A percentile compares a stretch with the other conserved stretches of the same genome.
These are phyloP conservation scores for Albizia julibrissin DNA, from an alignment of 306 rosid species.

Conservation along the genomic window DNA sequence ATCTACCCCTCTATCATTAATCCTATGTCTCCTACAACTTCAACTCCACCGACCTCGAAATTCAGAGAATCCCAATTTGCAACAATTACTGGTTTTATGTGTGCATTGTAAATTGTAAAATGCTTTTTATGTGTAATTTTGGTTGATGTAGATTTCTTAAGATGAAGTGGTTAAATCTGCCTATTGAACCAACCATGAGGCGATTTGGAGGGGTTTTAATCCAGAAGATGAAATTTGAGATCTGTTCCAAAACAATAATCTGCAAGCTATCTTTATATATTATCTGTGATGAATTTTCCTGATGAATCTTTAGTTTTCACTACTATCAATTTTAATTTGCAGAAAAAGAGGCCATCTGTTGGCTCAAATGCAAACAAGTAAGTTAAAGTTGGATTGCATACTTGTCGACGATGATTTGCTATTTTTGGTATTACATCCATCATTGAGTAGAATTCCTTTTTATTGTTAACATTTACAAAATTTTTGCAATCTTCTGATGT, in stretches of 20 bases:
- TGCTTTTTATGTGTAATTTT: not conserved
- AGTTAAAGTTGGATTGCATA: not conserved
- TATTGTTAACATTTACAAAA: not conserved
- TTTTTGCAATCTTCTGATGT: not conserved
- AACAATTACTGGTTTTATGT: not conserved
- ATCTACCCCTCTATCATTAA: too few species aligned
- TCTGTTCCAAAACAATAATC: not conserved
- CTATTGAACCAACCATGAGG: not conserved
- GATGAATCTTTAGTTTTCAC: not conserved
- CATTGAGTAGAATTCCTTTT: not conserved
- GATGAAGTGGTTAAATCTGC: not conserved
- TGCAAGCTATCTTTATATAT: not conserved
- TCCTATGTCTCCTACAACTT: not conserved
- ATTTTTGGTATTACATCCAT: not conserved
- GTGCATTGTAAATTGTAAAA: not conserved
- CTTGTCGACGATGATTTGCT: not conserved
- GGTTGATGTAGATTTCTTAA: not conserved
- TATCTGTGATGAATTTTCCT: not conserved
- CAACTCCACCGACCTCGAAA: not conserved
- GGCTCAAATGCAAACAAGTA: slow-evolving; percentile 24
- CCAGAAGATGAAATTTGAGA: not conserved
- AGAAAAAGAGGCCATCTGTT: slow-evolving; percentile 5
- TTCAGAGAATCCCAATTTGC: not conserved
- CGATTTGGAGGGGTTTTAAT: not conserved
- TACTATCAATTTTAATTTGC: not conserved